These are phyloP conservation scores for Fusarium sp. DNA, from an alignment of 2,329 filamentous ascomycete species.

Conservation along the genomic window DNA sequence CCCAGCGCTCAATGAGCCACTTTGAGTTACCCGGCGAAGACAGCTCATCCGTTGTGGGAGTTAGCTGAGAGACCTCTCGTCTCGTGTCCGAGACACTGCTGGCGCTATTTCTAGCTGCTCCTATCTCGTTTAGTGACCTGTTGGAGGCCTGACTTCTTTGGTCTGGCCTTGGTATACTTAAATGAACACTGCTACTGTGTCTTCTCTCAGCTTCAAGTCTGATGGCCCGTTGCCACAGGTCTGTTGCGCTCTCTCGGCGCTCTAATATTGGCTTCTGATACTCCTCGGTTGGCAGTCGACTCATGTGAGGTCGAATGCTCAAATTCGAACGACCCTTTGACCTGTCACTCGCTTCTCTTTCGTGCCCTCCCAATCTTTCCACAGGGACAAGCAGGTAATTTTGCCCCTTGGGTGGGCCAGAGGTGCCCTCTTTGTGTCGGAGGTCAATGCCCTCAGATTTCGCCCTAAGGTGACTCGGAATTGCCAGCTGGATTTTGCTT, in stretches of 20 bases:
- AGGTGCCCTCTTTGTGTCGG: background rate
- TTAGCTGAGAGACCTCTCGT: constrained; percentile 22
- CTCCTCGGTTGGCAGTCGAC: constrained; percentile 11
- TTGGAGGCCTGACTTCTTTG: constrained; percentile 1
- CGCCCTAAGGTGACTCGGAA: constrained; percentile 48
- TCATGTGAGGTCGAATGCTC: constrained; percentile 31
- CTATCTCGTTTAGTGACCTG: constrained; percentile 1
- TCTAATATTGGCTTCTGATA: constrained; percentile 19
- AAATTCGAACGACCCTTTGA: constrained; percentile 32
- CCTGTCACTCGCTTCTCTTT: constrained; percentile 11
- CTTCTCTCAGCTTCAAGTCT: constrained; percentile 41
- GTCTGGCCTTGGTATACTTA: constrained; percentile 4
- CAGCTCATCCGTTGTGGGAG: constrained; percentile 28
- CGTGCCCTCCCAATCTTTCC: background rate
- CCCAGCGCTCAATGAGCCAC: constrained; percentile 39
- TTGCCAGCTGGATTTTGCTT: constrained; percentile 51
- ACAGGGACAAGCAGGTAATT: background rate
- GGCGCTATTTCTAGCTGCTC: background rate
- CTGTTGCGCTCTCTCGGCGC: constrained; percentile 41
- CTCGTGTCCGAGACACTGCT: constrained; percentile 2
- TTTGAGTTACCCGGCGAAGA: constrained; percentile 16
- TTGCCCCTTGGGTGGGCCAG: background rate
- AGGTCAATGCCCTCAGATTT: constrained; percentile 13
- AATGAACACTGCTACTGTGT: constrained; percentile 16
- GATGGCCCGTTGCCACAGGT: constrained; percentile 46